Conservation (phyloP, 2,329 filamentous ascomycete species). For the Aspergillus texensis region DNA sequence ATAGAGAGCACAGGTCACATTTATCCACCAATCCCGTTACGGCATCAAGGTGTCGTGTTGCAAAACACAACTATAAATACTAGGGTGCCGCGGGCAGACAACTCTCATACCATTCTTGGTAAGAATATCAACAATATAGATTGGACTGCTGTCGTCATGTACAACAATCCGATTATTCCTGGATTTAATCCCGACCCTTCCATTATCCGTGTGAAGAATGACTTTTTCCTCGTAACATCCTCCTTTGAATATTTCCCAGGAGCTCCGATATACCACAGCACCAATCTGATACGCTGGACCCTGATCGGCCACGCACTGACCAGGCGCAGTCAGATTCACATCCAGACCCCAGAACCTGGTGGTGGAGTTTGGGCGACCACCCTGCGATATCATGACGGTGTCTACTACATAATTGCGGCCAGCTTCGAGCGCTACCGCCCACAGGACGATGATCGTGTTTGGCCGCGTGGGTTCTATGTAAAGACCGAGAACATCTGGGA, state of each 20-base stretch:
- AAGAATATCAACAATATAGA: neutral
- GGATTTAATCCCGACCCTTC: conserved; percentile 68
- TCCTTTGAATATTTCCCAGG: conserved; percentile 66
- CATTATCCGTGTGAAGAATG: conserved; percentile 51
- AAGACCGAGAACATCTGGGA: conserved; percentile 58
- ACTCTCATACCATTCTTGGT: neutral
- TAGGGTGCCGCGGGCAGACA: neutral
- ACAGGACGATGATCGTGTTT: conserved; percentile 50
- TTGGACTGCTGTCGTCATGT: neutral
- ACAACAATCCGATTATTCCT: neutral
- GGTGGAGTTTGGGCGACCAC: conserved; percentile 53
- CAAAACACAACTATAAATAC: neutral
- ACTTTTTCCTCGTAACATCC: conserved; percentile 64
- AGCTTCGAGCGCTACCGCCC: conserved; percentile 47
- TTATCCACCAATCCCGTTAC: neutral
- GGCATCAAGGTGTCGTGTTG: neutral
- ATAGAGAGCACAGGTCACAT: neutral
- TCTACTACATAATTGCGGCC: conserved; percentile 53
- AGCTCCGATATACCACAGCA: conserved; percentile 62
- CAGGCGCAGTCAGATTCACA: conserved; percentile 37
- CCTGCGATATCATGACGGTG: conserved; percentile 47
- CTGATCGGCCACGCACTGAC: conserved; percentile 41
- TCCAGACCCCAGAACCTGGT: conserved; percentile 35
- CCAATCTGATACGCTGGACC: conserved; percentile 46
- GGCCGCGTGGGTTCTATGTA: conserved; percentile 58